These are phyloP conservation scores for Kodamaea kaohsiungensis DNA, from an alignment of 805 yeast species.

Conservation along the genomic window DNA sequence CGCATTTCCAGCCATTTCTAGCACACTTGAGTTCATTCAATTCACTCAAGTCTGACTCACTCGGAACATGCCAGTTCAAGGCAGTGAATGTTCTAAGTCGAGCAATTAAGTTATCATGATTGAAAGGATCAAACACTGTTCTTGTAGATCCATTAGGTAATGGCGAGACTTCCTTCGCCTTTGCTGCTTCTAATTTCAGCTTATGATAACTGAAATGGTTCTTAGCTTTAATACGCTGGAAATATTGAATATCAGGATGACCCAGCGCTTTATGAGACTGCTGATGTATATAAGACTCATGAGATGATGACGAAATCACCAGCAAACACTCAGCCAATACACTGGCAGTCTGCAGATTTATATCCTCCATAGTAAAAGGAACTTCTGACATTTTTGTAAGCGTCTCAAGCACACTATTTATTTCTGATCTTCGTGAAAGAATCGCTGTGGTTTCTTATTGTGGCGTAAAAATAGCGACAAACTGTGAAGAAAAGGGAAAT, in stretches of 20 bases:
- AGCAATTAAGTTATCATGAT: slow-evolving; percentile 31
- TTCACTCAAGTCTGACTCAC: slow-evolving; percentile 6
- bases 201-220: slow-evolving; percentile 41
- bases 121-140: slow-evolving; percentile 39
- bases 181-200: slow-evolving; percentile 18
- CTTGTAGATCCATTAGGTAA: not conserved
- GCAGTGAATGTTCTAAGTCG: slow-evolving; percentile 47
- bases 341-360: slow-evolving; percentile 20
- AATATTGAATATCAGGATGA: slow-evolving; percentile 43
- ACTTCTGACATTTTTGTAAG: slow-evolving; percentile 8
- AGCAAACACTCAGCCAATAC: slow-evolving; percentile 27
- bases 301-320: slow-evolving; percentile 18
- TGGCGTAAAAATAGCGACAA: slow-evolving; percentile 15
- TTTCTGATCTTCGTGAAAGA: not conserved
- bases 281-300: slow-evolving; percentile 12
- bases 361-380: slow-evolving; percentile 14
- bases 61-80: slow-evolving; percentile 49
- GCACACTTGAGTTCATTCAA: slow-evolving; percentile 52
- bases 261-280: slow-evolving; percentile 15
- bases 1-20: slow-evolving; percentile 55
- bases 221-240: slow-evolving; percentile 33
- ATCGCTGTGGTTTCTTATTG: not conserved
- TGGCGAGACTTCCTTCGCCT: not conserved
- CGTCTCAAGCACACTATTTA: not conserved
- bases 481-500: not conserved